phyloP scores from a whole-genome alignment of 352 stramenopile genomes.

The Aphanomyces euteiches region DNA sequence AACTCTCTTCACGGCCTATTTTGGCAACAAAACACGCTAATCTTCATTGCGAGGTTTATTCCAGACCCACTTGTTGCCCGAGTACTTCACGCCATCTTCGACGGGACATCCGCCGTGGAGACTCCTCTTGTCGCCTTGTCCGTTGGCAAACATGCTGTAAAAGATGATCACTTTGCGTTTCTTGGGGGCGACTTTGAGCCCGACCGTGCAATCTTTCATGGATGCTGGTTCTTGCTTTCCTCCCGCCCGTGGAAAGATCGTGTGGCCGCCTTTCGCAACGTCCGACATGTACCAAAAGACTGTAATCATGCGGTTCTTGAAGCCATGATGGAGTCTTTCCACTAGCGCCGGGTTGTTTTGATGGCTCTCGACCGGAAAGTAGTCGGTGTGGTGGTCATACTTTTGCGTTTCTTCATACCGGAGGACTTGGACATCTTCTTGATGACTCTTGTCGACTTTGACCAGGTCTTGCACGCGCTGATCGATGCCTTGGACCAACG shows the following conservation, averaged over 20 bases:
- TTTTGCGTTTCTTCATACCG: conserved; percentile 65
- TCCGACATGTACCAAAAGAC: conserved; percentile 87
- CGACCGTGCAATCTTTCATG: conserved; percentile 60
- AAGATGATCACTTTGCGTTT: conserved; percentile 80
- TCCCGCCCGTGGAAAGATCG: conserved; percentile 62
- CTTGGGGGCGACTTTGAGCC: conserved; percentile 55
- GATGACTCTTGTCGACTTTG: conserved; percentile 54
- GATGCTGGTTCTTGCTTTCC: conserved; percentile 41
- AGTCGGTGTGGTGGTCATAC: conserved; percentile 73
- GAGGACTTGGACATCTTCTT: conserved; percentile 67
- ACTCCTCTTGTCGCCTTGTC: conserved; percentile 56
- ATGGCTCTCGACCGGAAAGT: conserved; percentile 48
- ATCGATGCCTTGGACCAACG: conserved; percentile 51
- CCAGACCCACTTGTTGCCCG: conserved; percentile 83
- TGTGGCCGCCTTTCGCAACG: conserved; percentile 61
- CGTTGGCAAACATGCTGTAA: conserved; percentile 75
- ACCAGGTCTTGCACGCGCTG: conserved; percentile 56
- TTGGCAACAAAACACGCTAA: too few relatives aligned
- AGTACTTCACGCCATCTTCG: conserved; percentile 68
- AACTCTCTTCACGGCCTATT: too few relatives aligned
- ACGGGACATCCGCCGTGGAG: conserved; percentile 67
- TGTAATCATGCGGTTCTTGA: conserved; percentile 82
- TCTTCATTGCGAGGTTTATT: conserved; percentile 50
- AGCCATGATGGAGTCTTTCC: conserved; percentile 53
- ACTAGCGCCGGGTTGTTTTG: conserved; percentile 45